Percentiles rank a stretch among this genome's conserved stretches.
phyloP scores from a whole-genome alignment of 1,284 basidiomycete species.

The Butyriboletus appendiculatus region DNA sequence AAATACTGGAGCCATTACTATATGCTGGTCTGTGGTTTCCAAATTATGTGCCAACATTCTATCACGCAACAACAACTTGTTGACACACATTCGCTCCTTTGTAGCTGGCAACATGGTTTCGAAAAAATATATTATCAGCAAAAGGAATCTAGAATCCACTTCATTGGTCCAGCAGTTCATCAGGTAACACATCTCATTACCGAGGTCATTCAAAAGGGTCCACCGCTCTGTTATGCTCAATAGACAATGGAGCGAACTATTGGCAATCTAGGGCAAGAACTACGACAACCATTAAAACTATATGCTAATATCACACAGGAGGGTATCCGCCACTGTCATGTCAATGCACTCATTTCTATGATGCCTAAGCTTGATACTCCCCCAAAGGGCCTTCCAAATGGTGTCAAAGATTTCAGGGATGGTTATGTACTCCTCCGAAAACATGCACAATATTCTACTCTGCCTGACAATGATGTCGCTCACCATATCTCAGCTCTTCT shows the following conservation, averaged over 20 bases:
- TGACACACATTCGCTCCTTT: background rate
- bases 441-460: background rate
- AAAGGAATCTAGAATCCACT: background rate
- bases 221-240: background rate
- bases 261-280: background rate
- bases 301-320: background rate
- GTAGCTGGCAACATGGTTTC: background rate
- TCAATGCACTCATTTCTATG: background rate
- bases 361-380: background rate
- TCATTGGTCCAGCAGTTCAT: background rate
- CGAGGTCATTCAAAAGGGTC: background rate
- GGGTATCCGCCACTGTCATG: background rate
- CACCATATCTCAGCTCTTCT: no score
- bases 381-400: background rate
- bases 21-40: no score
- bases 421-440: background rate
- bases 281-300: background rate
- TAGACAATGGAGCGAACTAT: background rate
- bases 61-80: no score
- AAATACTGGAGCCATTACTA: no score
- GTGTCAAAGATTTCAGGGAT: background rate
- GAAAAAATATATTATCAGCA: no score
- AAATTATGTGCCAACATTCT: no score
- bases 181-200: background rate
- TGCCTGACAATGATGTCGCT: background rate